Evolutionary conservation across 2,329 filamentous ascomycete species (phyloP).

Genomic region (Akanthomyces muscarius): DNA sequence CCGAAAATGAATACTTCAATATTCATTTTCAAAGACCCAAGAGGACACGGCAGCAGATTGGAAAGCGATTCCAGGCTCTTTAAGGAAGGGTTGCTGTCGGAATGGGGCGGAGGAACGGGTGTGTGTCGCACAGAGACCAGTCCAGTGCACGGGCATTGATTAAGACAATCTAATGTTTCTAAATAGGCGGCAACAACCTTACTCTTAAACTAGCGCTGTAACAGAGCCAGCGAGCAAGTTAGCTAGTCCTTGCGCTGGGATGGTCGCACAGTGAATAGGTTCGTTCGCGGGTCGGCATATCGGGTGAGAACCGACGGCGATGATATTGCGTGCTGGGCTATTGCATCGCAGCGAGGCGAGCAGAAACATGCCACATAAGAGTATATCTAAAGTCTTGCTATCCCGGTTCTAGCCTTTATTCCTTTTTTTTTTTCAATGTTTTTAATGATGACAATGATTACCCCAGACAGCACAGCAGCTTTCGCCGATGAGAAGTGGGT

Average conservation of each 20-base stretch:
- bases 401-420: background rate
- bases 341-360: background rate
- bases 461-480: background rate
- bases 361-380: background rate
- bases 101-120: background rate
- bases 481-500: background rate
- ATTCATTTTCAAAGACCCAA: too few relatives aligned
- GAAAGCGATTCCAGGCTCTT: background rate
- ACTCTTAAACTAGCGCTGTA: slow-evolving; percentile 1
- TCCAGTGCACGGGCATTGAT: background rate
- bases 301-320: background rate
- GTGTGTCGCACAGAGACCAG: background rate
- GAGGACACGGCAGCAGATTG: too few relatives aligned
- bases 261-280: background rate
- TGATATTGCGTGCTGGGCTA: background rate
- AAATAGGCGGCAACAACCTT: slow-evolving; percentile 6
- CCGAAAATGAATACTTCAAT: background rate
- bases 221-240: background rate
- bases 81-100: background rate
- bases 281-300: background rate
- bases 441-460: too few relatives aligned
- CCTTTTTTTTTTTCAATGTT: too few relatives aligned
- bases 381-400: background rate
- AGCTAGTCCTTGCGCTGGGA: too few relatives aligned
- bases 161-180: background rate